Evolutionary conservation across 495 filamentous ascomycete genomes (phyloP).

Genomic region (Hypoxylon fragiforme): DNA sequence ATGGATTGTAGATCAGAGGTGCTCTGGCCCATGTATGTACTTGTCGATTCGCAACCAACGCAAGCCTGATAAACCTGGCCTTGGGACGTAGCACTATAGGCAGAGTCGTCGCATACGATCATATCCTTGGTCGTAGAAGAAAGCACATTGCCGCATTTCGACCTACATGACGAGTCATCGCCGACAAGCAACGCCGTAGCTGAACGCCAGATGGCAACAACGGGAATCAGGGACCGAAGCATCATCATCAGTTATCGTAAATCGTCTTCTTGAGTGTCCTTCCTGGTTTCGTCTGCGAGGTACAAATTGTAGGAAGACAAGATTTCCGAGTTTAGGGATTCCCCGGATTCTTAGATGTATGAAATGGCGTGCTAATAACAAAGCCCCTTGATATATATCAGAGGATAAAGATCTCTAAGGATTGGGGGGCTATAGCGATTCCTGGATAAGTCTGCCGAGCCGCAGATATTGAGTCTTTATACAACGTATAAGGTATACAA

Average conservation of each 20-base stretch:
- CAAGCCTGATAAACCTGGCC: slow-evolving; percentile 49
- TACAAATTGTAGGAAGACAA: no score
- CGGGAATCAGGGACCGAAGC: slow-evolving; percentile 9
- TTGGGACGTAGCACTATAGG: slow-evolving; percentile 26
- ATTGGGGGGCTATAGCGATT: background rate
- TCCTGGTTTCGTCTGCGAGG: background rate
- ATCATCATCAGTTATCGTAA: background rate
- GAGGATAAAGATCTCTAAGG: background rate
- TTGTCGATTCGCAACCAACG: slow-evolving; percentile 47
- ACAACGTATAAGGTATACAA: background rate
- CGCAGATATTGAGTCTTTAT: slow-evolving; percentile 16
- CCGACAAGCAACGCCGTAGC: slow-evolving; percentile 41
- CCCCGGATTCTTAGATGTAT: no score
- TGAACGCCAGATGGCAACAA: slow-evolving; percentile 33
- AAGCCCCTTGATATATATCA: background rate
- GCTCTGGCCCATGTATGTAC: slow-evolving; percentile 35
- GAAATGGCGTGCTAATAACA: no score
- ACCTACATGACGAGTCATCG: slow-evolving; percentile 45
- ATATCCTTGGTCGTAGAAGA: slow-evolving; percentile 42
- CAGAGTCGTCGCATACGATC: slow-evolving; percentile 42
- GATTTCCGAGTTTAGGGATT: no score
- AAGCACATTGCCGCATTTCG: slow-evolving; percentile 50
- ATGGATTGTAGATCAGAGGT: slow-evolving; percentile 45
- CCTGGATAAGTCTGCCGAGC: background rate
- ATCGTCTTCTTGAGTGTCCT: no score